Conservation (phyloP, 176 grass and related monocot genomes). For the Rhynchospora tenuis region DNA sequence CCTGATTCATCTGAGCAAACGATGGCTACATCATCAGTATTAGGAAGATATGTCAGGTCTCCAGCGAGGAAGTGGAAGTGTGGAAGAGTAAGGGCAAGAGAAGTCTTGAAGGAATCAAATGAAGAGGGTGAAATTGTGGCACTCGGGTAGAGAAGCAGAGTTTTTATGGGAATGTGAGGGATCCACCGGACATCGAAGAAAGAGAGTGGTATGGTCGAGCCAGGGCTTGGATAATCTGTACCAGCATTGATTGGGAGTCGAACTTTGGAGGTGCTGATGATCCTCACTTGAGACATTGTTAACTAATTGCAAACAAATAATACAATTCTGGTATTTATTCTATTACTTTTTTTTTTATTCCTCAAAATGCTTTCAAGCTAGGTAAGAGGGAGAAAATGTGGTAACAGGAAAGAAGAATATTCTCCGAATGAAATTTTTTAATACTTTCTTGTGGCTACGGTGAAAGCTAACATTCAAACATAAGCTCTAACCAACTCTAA, state of each 20-base stretch:
- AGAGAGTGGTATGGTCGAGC: background rate
- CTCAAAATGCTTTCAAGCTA: too few relatives aligned
- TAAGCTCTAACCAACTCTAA: too few relatives aligned
- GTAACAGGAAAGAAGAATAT: too few relatives aligned
- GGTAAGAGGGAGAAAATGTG: too few relatives aligned
- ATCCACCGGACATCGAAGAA: constrained; percentile 15
- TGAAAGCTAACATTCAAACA: too few relatives aligned
- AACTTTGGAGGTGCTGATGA: background rate
- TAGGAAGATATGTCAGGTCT: constrained; percentile 5
- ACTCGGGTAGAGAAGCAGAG: constrained; percentile 12
- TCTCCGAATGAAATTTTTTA: too few relatives aligned
- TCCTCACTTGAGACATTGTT: background rate
- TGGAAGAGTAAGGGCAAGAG: constrained; percentile 5
- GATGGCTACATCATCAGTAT: constrained; percentile 4
- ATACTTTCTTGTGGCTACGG: too few relatives aligned
- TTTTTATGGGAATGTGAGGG: background rate
- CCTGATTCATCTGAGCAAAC: constrained; percentile 3
- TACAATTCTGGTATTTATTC: too few relatives aligned
- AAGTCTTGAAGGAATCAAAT: background rate
- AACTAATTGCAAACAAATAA: background rate
- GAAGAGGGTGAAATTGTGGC: background rate
- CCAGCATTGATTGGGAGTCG: background rate
- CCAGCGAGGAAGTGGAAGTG: constrained; percentile 22
- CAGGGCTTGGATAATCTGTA: constrained; percentile 18
- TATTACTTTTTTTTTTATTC: too few relatives aligned